phyloP scores from a whole-genome alignment of 768 basidiomycete genomes.

The Tricholoma terreum region DNA sequence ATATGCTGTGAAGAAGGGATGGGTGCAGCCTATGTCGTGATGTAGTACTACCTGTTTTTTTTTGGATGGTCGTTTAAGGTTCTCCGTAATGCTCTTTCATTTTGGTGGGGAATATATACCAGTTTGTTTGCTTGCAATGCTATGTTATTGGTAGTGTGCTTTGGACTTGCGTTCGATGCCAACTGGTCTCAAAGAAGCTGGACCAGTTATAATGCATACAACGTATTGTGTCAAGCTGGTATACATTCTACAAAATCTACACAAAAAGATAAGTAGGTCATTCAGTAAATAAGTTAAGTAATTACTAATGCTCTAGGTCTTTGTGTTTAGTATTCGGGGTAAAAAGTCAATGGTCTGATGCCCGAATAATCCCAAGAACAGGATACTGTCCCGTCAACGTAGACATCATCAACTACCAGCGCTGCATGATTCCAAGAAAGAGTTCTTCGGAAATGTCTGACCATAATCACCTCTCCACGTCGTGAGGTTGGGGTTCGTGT shows the following conservation, averaged over 20 bases:
- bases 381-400: not conserved
- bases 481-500: slow-evolving; percentile 60
- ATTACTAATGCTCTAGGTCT: not conserved
- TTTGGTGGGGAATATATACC: too few relatives aligned
- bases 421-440: slow-evolving; percentile 30
- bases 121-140: not conserved
- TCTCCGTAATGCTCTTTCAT: not conserved
- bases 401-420: not conserved
- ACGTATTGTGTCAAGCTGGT: not conserved
- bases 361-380: not conserved
- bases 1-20: slow-evolving; percentile 59
- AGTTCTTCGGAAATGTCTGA: slow-evolving; percentile 56
- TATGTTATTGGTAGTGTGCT: too few relatives aligned
- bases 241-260: not conserved
- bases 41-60: not conserved
- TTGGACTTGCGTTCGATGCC: too few relatives aligned
- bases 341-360: not conserved
- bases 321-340: not conserved
- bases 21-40: slow-evolving; percentile 42
- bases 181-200: too few relatives aligned
- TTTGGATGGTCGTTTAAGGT: not conserved
- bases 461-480: slow-evolving; percentile 43
- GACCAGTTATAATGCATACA: too few relatives aligned
- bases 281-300: not conserved
- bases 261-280: not conserved